phyloP scores from a whole-genome alignment of 148 eudicot species.

The Rhododendron griersonianum region DNA sequence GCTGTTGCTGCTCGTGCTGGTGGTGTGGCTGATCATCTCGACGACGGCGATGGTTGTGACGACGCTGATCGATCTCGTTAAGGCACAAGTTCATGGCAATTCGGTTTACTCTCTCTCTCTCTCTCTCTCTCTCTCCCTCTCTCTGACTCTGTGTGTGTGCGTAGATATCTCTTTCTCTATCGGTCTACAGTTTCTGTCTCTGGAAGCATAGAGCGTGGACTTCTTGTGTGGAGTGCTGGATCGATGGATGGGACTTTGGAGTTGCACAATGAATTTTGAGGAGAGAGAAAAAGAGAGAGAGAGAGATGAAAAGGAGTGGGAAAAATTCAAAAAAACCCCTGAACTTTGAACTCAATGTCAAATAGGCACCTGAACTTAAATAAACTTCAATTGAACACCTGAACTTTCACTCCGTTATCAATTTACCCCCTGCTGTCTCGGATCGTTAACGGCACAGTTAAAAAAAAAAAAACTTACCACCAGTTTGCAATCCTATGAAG shows the following conservation, averaged over 20 bases:
- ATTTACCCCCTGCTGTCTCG: too few relatives aligned
- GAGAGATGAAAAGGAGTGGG: not conserved
- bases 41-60: conserved; percentile 12
- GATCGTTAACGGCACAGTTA: too few relatives aligned
- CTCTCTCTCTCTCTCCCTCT: not conserved
- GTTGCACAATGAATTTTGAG: not conserved
- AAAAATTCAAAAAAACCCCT: too few relatives aligned
- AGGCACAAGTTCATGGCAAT: conserved; percentile 24
- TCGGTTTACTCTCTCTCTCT: not conserved
- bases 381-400: too few relatives aligned
- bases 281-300: not conserved
- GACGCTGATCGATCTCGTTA: not conserved
- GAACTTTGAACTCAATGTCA: too few relatives aligned
- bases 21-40: conserved; percentile 16
- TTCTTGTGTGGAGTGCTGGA: not conserved
- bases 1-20: not conserved
- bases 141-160: not conserved
- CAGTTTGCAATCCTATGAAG: too few relatives aligned
- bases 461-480: too few relatives aligned
- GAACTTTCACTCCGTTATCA: too few relatives aligned
- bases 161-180: not conserved
- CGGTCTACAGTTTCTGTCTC: not conserved
- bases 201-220: not conserved
- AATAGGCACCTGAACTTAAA: too few relatives aligned
- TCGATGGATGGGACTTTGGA: conserved; percentile 3